Evolutionary conservation across 306 rosid species (phyloP), one percentile per base, ranked within the genome.

Genomic region (Carpinus viminea): DNA sequence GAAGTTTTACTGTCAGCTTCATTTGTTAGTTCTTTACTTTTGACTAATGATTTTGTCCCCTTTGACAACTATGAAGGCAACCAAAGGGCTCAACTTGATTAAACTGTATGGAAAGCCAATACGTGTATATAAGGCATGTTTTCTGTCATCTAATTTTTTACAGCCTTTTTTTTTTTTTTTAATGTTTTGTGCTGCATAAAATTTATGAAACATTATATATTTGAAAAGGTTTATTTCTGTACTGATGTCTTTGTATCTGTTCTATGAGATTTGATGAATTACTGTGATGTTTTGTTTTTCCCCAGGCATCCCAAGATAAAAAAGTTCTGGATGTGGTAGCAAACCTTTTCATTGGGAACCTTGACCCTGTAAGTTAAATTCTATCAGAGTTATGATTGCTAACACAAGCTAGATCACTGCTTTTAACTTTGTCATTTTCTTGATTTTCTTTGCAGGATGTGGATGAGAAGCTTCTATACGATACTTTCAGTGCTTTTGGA

Each of bases 401-500:
- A 38, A 7, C 64, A 16, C 47, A 18, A 61, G 41, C 21, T 75
- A 13, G 70, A 71, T 41, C 12, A 82, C 51, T 51, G 51, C 31
- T 76, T 79, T 7, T 72, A 64, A 64, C 80, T 53, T 75, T 61
- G 1, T 62, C 48, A 41, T 45, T 66, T 38, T 68, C 71, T 60
- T 61, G 70, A 61, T 76, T 61, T 76, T 72, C 68, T 53, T 79
- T 76, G 86, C 89, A 95, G 99, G 99, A 95, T 88, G 97, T 96
- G 24, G 99, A 96, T 79, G 99, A 96, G 88, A 96, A 93, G 88
- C 99, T 93, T 77, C 88, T 93, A 66, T 90, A 93, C 18, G 99
- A 96, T 79, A 96, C 98, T 46, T 96, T 96, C 89, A 96, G 99
- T 90, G 99, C 98, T 73, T 96, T 96, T 87, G 98, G 98, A 76